These are phyloP conservation scores for Scenedesmus sp. DNA, from an alignment of 163 green algal species.

Conservation along the genomic window DNA sequence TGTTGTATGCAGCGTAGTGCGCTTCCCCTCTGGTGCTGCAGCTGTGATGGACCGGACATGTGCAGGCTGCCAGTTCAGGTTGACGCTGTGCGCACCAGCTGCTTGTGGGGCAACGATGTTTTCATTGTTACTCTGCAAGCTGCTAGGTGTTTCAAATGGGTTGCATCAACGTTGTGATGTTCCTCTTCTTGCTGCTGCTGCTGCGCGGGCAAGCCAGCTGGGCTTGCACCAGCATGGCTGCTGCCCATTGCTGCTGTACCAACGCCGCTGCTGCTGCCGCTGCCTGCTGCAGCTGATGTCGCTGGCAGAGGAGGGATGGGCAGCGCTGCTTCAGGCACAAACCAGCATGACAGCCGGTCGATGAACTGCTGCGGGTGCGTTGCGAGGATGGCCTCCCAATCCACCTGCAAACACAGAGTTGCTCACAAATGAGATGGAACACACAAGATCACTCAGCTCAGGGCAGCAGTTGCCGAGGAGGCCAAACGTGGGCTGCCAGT, in stretches of 20 bases:
- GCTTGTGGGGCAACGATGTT: no score
- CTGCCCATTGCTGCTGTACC: neutral
- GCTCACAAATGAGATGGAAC: neutral
- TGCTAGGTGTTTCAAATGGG: no score
- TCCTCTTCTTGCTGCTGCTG: conserved; percentile 31
- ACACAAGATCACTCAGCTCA: no score
- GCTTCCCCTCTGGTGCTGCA: no score
- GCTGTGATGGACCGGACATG: no score
- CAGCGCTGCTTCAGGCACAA: conserved; percentile 62
- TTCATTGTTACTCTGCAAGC: no score
- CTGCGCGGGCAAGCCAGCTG: neutral
- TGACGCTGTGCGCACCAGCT: no score
- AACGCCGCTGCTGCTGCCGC: neutral
- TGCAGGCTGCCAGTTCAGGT: no score
- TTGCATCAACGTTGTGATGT: no score
- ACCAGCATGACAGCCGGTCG: conserved; percentile 72
- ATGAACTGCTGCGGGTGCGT: conserved; percentile 81
- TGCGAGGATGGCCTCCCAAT: conserved; percentile 94
- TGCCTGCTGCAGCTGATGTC: neutral
- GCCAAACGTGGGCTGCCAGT: no score
- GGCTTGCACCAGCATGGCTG: conserved; percentile 15
- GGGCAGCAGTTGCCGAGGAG: neutral
- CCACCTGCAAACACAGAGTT: conserved; percentile 70
- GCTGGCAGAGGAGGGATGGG: neutral
- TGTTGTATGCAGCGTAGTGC: no score